phyloP scores from a whole-genome alignment of 768 basidiomycete genomes.

The Rhodocollybia butyracea region DNA sequence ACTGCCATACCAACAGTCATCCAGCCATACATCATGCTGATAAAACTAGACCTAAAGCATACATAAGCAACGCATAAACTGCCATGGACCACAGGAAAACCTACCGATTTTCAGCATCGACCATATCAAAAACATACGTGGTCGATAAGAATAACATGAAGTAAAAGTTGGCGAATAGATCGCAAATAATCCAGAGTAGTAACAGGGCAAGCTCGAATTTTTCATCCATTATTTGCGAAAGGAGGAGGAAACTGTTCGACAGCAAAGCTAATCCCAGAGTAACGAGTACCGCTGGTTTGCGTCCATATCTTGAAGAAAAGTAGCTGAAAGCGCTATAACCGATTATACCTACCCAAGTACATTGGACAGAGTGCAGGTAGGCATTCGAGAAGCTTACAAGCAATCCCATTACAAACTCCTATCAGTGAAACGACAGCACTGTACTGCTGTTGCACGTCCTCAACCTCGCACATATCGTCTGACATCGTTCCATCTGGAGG shows the following conservation, averaged over 20 bases:
- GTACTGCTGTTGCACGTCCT: slow-evolving; percentile 20
- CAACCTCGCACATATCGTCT: slow-evolving; percentile 15
- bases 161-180: slow-evolving; percentile 9
- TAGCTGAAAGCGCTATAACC: slow-evolving; percentile 19
- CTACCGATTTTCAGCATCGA: slow-evolving; percentile 22
- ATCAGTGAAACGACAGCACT: slow-evolving; percentile 17
- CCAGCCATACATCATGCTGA: slow-evolving; percentile 27
- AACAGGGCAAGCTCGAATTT: slow-evolving; percentile 12
- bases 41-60: slow-evolving; percentile 19
- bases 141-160: slow-evolving; percentile 19
- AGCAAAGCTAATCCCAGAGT: background rate
- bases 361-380: no score
- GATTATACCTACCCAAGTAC: slow-evolving; percentile 17
- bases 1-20: slow-evolving; percentile 18
- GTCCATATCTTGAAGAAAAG: slow-evolving; percentile 23
- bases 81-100: background rate
- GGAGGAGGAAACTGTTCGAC: background rate
- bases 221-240: background rate
- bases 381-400: no score
- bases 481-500: slow-evolving; percentile 8
- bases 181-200: slow-evolving; percentile 15
- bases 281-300: slow-evolving; percentile 15
- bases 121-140: slow-evolving; percentile 25
- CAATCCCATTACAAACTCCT: slow-evolving; percentile 14
- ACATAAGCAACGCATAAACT: background rate